These are phyloP conservation scores for Citeromyces nyonsensis DNA, from an alignment of 805 yeast genomes.

Conservation along the genomic window DNA sequence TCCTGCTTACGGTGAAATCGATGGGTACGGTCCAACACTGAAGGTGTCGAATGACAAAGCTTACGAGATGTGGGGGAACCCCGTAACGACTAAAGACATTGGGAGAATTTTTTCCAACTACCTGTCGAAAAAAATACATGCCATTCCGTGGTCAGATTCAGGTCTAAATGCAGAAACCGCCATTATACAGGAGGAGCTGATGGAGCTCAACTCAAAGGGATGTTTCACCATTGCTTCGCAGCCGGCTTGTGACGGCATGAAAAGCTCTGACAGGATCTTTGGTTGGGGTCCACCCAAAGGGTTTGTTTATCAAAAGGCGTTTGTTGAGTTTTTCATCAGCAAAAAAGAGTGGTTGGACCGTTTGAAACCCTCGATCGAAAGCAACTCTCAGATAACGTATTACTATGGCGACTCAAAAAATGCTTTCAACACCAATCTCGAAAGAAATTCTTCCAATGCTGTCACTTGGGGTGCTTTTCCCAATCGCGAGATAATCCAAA, in stretches of 20 bases:
- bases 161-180: slow-evolving; percentile 84
- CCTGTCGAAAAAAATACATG: slow-evolving; percentile 57
- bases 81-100: slow-evolving; percentile 43
- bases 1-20: slow-evolving; percentile 96
- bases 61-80: slow-evolving; percentile 67
- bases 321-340: slow-evolving; percentile 79
- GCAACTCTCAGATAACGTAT: slow-evolving; percentile 44
- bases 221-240: slow-evolving; percentile 88
- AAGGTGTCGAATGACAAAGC: slow-evolving; percentile 61
- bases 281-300: slow-evolving; percentile 98
- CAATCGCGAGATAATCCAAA: slow-evolving; percentile 74
- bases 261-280: slow-evolving; percentile 70
- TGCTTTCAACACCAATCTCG: slow-evolving; percentile 44
- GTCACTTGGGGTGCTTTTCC: slow-evolving; percentile 99
- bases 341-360: slow-evolving; percentile 48
- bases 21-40: slow-evolving; percentile 89
- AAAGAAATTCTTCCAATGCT: slow-evolving; percentile 46
- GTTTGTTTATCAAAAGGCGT: slow-evolving; percentile 80
- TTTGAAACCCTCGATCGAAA: slow-evolving; percentile 35
- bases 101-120: slow-evolving; percentile 55
- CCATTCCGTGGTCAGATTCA: slow-evolving; percentile 85
- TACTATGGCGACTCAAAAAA: slow-evolving; percentile 57
- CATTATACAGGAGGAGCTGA: slow-evolving; percentile 79
- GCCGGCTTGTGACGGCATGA: slow-evolving; percentile 77
- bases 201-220: slow-evolving; percentile 59